phyloP scores from a whole-genome alignment of 495 filamentous ascomycete genomes.

The Copromyces sp. region DNA sequence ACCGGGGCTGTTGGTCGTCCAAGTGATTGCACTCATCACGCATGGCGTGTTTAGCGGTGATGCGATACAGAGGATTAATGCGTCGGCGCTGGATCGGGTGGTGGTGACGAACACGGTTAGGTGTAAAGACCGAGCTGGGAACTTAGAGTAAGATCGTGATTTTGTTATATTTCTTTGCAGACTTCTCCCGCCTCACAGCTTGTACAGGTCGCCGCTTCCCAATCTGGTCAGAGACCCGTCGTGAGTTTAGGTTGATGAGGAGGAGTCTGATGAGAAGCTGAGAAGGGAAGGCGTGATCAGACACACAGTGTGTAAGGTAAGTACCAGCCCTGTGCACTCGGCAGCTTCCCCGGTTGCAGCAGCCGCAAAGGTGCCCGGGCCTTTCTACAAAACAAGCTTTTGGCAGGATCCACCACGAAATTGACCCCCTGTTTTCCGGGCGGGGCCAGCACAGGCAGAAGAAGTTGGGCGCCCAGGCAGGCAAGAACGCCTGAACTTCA shows the following conservation, averaged over 20 bases:
- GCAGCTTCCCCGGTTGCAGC: background rate
- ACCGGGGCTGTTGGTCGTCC: conserved; percentile 23
- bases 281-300: background rate
- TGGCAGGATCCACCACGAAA: background rate
- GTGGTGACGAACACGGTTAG: conserved; percentile 88
- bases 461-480: background rate
- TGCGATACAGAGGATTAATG: conserved; percentile 88
- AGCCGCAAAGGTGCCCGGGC: background rate
- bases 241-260: background rate
- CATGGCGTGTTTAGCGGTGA: conserved; percentile 93
- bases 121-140: background rate
- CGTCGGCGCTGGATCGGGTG: conserved; percentile 77
- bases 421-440: background rate
- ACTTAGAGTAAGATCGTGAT: background rate
- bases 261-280: background rate
- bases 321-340: background rate
- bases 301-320: background rate
- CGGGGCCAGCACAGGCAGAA: background rate
- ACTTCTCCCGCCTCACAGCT: background rate
- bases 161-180: background rate
- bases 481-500: background rate
- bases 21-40: conserved; percentile 83
- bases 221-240: background rate
- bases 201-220: background rate
- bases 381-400: background rate